Evolutionary conservation across 1,284 basidiomycete species (phyloP).

Genomic region (Heliocybe sulcata): DNA sequence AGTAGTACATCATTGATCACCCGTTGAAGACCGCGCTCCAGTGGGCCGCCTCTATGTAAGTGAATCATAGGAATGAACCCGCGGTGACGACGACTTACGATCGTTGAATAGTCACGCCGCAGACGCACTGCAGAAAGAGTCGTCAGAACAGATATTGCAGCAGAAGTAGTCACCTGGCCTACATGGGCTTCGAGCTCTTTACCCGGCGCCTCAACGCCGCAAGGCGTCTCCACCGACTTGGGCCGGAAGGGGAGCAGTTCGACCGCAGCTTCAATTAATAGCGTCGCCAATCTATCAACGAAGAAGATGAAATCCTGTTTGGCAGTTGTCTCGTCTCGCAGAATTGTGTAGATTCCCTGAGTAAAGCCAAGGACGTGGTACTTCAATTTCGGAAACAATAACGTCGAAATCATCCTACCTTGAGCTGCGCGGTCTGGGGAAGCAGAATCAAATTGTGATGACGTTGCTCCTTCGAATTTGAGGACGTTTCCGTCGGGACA

Average conservation of each 20-base stretch:
- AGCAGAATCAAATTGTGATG: slow-evolving; percentile 60
- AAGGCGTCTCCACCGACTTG: slow-evolving; percentile 65
- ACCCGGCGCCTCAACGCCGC: slow-evolving; percentile 51
- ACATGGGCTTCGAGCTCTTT: slow-evolving; percentile 56
- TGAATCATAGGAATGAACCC: background rate
- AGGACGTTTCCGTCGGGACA: slow-evolving; percentile 3
- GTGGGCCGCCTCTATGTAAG: slow-evolving; percentile 67
- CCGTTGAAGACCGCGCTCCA: slow-evolving; percentile 85
- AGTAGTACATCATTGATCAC: slow-evolving; percentile 86
- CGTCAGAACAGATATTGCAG: slow-evolving; percentile 5
- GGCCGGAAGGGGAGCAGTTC: slow-evolving; percentile 69
- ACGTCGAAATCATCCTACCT: slow-evolving; percentile 33
- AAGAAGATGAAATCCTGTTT: slow-evolving; percentile 90
- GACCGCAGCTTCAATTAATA: slow-evolving; percentile 83
- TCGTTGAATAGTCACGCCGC: slow-evolving; percentile 80
- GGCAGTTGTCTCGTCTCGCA: slow-evolving; percentile 66
- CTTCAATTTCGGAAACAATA: background rate
- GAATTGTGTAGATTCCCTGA: slow-evolving; percentile 84
- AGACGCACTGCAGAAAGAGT: slow-evolving; percentile 43
- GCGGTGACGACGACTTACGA: slow-evolving; percentile 42
- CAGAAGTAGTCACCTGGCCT: slow-evolving; percentile 8
- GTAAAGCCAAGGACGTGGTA: background rate
- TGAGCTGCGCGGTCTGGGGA: slow-evolving; percentile 76
- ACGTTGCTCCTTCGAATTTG: slow-evolving; percentile 21
- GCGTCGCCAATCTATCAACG: slow-evolving; percentile 77